Evolutionary conservation across 164 flowering plant species (phyloP).

Genomic region (Pachysandra terminalis): DNA sequence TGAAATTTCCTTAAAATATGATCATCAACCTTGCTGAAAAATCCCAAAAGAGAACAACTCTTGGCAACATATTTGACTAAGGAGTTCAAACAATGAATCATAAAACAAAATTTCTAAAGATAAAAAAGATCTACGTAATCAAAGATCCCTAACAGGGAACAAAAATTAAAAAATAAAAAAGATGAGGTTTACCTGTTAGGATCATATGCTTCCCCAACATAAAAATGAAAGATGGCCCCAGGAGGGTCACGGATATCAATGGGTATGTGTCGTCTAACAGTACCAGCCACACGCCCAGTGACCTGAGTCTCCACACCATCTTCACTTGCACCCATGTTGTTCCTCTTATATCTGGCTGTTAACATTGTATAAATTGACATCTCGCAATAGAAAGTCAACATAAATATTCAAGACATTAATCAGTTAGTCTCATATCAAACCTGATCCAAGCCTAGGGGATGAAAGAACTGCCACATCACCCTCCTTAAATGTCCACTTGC

Average conservation of each 20-base stretch:
- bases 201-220: conserved; percentile 84
- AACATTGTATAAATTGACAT: conserved; percentile 4
- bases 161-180: not conserved
- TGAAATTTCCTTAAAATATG: conserved; percentile 77
- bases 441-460: conserved; percentile 4
- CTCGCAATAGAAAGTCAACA: conserved; percentile 1
- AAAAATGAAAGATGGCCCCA: conserved; percentile 94
- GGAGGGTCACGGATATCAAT: conserved; percentile 80
- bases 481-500: conserved; percentile 10
- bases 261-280: too few relatives aligned
- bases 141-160: not conserved
- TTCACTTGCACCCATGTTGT: conserved; percentile 30
- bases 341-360: conserved; percentile 66
- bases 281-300: conserved; percentile 73
- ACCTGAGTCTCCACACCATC: conserved; percentile 57
- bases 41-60: not conserved
- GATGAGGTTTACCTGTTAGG: conserved; percentile 44
- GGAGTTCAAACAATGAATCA: not conserved
- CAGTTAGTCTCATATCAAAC: not conserved
- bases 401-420: not conserved
- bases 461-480: conserved; percentile 7
- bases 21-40: conserved; percentile 59
- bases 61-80: not conserved
- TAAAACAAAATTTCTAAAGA: not conserved
- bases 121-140: not conserved